Evolutionary conservation across 352 stramenopile genomes (phyloP).

Genomic region (Pythium rhizo-oryzae): DNA sequence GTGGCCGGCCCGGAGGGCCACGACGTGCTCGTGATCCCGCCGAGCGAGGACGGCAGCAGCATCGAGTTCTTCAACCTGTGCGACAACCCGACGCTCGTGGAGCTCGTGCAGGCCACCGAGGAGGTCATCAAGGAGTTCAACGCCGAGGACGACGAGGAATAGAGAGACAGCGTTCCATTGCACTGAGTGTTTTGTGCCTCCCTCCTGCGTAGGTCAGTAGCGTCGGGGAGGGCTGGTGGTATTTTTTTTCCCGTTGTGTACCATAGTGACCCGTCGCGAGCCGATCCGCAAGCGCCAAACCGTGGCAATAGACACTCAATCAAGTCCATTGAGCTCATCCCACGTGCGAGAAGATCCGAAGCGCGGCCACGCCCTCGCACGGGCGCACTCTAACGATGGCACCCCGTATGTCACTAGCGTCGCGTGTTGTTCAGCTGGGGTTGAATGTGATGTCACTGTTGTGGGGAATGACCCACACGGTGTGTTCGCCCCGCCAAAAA

Average conservation of each 20-base stretch:
- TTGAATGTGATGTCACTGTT: neutral
- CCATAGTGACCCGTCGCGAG: too few species aligned
- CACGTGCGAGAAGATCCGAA: too few species aligned
- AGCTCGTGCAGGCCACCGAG: slow-evolving; percentile 78
- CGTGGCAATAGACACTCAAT: too few species aligned
- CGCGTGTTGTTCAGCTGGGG: neutral
- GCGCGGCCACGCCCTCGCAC: too few species aligned
- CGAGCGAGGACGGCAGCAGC: slow-evolving; percentile 56
- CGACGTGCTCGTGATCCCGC: slow-evolving; percentile 71
- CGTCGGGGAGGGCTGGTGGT: too few species aligned
- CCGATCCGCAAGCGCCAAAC: too few species aligned
- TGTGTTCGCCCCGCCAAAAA: neutral
- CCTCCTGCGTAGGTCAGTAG: too few species aligned
- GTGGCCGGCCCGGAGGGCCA: slow-evolving; percentile 60
- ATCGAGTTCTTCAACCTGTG: slow-evolving; percentile 86
- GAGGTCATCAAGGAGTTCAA: slow-evolving; percentile 83
- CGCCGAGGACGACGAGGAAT: slow-evolving; percentile 37
- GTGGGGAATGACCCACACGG: neutral
- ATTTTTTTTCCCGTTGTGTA: neutral
- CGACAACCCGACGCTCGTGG: slow-evolving; percentile 76
- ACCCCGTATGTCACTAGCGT: neutral
- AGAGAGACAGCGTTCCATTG: slow-evolving; percentile 11
- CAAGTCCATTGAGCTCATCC: too few species aligned
- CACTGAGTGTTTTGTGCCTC: neutral
- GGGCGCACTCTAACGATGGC: too few species aligned